Evolutionary conservation across 169 alveolate genomes (phyloP), one percentile per base, ranked within the genome.

Genomic region (Cryptosporidium parvum): DNA sequence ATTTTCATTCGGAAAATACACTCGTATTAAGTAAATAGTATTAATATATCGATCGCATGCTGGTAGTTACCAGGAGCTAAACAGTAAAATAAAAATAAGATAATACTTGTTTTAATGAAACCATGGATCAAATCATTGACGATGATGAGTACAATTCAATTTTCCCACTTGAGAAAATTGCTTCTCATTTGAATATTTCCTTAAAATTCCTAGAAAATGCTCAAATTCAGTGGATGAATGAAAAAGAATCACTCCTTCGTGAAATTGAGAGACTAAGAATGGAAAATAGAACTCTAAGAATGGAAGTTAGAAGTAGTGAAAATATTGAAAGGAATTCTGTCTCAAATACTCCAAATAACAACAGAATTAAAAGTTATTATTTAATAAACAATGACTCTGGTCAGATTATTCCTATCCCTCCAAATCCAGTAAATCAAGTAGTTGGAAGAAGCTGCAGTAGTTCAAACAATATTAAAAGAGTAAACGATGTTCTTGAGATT

Each of bases 151-250:
- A 62, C 31, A 48, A 26, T 26, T 44, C 73, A 0, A 65, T 18
- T 59, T 62, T 80, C 45, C 89, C 89, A 9, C 48, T 80, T 1
- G 89, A 80, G 48, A 45, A 80, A 48, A 51, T 65, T 12, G 26
- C 75, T 61, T 80, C 69, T 21, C 75, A 80, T 33, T 12, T 80
- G 35, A 80, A 59, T 21, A 26, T 26, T 14, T 62, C 89, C 37
- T 42, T 80, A 23, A 65, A 59, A 26, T 67, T 80, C 21, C 16
- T 80, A 37, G 80, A 80, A 37, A 37, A 18, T 10, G 89, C 89
- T 44, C 80, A 80, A 23, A 26, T 45, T 9, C 89, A 80, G 21
- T 80, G 89, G 89, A 61, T 62, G 73, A 65, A 67, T 21, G 89
- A 80, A 68, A 80, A 80, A 42, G 89, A 80, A 18, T 37, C 89